Evolutionary conservation across 2,329 filamentous ascomycete genomes (phyloP).

Genomic region (Aspergillus pseudoviridinutans): DNA sequence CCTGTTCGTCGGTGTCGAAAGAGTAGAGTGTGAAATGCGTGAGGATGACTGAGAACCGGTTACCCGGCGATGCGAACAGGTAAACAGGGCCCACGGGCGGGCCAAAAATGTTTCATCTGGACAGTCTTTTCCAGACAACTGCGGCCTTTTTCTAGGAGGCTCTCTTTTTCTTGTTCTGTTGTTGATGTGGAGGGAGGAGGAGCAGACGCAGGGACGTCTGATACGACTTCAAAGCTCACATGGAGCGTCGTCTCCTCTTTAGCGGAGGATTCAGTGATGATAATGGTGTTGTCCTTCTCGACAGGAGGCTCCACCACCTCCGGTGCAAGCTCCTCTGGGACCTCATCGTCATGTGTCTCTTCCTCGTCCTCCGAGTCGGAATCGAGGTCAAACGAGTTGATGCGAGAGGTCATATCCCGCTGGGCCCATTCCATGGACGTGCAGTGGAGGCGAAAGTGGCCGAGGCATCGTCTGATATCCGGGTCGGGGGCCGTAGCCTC

Average conservation of each 20-base stretch:
- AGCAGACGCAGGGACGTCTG: background rate
- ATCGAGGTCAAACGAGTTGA: constrained; percentile 34
- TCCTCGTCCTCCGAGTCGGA: constrained; percentile 19
- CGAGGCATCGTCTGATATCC: constrained; percentile 32
- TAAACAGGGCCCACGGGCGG: constrained; percentile 17
- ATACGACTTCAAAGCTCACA: constrained; percentile 14
- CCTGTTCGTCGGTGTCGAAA: background rate
- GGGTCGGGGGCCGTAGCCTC: constrained; percentile 34
- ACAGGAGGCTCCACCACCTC: background rate
- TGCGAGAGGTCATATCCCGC: constrained; percentile 33
- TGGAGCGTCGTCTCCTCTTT: constrained; percentile 10
- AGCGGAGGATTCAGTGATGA: constrained; percentile 1
- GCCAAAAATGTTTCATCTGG: constrained; percentile 24
- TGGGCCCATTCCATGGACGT: constrained; percentile 32
- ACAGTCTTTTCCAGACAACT: constrained; percentile 26
- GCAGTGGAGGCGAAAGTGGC: constrained; percentile 32
- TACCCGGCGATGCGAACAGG: constrained; percentile 19
- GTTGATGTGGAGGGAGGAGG: background rate
- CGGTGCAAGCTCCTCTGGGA: background rate
- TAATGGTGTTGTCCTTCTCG: background rate
- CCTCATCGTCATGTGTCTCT: constrained; percentile 9
- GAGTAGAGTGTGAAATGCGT: background rate
- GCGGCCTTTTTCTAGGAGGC: constrained; percentile 25
- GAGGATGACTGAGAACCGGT: background rate
- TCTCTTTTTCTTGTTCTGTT: constrained; percentile 7